Evolutionary conservation across 805 yeast species (phyloP).

Genomic region (Cephaloascus fragrans): DNA sequence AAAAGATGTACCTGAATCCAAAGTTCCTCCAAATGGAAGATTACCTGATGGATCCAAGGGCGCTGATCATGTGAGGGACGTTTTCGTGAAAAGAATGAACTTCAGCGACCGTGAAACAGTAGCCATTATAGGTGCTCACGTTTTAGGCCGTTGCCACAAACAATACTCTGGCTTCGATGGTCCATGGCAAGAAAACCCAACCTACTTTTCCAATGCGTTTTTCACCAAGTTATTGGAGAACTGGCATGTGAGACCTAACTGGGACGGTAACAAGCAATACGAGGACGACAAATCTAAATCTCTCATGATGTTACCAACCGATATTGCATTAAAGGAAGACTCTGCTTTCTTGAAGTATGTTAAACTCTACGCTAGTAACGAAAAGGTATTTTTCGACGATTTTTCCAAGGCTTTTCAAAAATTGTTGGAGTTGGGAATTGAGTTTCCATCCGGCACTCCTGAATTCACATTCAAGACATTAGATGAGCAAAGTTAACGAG

Average conservation of each 20-base stretch:
- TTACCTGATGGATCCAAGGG: constrained; percentile 67
- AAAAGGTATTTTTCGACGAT: constrained; percentile 38
- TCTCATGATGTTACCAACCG: constrained; percentile 52
- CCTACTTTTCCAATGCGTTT: no score
- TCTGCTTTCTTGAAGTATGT: constrained; percentile 32
- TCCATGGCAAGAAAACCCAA: no score
- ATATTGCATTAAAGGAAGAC: constrained; percentile 42
- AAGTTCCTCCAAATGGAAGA: constrained; percentile 58
- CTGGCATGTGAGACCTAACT: constrained; percentile 42
- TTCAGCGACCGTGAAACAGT: constrained; percentile 28
- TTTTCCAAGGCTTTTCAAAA: constrained; percentile 34
- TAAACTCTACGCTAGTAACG: constrained; percentile 38
- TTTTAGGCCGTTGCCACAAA: constrained; percentile 28
- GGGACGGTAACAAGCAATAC: constrained; percentile 31
- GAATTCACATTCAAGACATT: constrained; percentile 21
- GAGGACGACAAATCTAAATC: constrained; percentile 26
- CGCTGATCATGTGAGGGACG: constrained; percentile 51
- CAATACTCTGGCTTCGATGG: constrained; percentile 29
- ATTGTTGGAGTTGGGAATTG: constrained; percentile 33
- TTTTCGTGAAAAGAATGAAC: constrained; percentile 47
- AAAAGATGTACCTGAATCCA: constrained; percentile 40
- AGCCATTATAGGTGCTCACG: constrained; percentile 32
- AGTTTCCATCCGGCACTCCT: constrained; percentile 12
- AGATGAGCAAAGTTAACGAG: constrained; percentile 24
- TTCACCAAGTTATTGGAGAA: no score